Base-by-base conservation (phyloP, 495 filamentous ascomycete species). In the Cryomyces antarcticus region DNA sequence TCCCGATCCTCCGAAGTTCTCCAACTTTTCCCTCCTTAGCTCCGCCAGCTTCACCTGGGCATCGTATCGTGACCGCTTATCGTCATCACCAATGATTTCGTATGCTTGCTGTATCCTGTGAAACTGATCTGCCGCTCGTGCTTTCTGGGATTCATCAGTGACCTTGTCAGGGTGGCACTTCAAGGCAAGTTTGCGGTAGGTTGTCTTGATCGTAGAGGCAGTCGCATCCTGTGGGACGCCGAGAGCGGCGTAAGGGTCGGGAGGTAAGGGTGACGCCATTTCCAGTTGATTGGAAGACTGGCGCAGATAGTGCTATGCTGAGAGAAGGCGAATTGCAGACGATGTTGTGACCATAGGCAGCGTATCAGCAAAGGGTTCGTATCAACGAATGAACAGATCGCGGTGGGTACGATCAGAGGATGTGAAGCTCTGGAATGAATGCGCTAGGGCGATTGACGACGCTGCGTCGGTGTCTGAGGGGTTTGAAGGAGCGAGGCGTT, bases 121-220 rank as follows among this genome's bases (percentile, higher is more conserved):
- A 57, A 95, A 97, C 62, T 93, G 74, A 44, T 82, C 76, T 44
- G 76, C 70, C 55, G 86, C 89, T 49, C 71, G 62, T 41, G 62
- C 64, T 45, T 77, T 77, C 42, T 70, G 62, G 28, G 77, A 66
- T 49, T 77, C 69, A 47, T 92, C 80, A 52, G 83, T 73, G 40
- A 95, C 73, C 65, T 96, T 96, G 68, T 97, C 89, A 30, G 89
- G 89, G 56, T 97, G 89, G 56, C 77, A 87, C 62, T 84, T 85
- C 44, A 96, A 72, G 42, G 84, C 87, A 27, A 94, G 78, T 62
- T 93, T 96, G 47, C 84, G 80, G 65, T 95, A 80, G 12, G 84
- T 78, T 38, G 69, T 65, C 47, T 84, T 77, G 57, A 97, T 88
- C 46, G 77, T 73, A 27, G 75, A 52, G 17, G 79, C 60, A 41